Evolutionary conservation across 139 green algal genomes (phyloP).

Genomic region (Trebouxia sp.): DNA sequence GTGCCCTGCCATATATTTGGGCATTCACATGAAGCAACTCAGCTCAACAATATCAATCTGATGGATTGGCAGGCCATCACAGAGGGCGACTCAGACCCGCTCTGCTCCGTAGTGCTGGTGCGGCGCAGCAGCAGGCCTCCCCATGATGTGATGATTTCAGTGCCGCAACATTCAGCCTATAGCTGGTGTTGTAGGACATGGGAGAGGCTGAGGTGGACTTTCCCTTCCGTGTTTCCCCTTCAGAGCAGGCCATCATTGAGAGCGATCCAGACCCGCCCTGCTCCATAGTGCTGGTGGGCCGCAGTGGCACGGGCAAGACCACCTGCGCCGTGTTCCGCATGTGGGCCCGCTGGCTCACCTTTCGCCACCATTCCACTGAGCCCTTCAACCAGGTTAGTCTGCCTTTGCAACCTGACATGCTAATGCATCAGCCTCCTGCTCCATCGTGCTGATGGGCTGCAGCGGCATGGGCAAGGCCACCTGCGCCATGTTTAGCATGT

Average conservation of each 20-base stretch:
- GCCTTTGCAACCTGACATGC: too few relatives aligned
- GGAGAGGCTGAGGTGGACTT: conserved; percentile 54
- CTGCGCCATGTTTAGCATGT: conserved; percentile 69
- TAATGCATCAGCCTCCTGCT: too few relatives aligned
- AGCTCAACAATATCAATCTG: too few relatives aligned
- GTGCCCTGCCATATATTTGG: too few relatives aligned
- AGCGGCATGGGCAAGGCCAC: conserved; percentile 67
- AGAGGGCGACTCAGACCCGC: too few relatives aligned
- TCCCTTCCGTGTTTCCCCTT: conserved; percentile 57
- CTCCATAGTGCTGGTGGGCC: conserved; percentile 72
- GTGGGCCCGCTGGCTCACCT: conserved; percentile 58
- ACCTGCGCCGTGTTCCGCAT: conserved; percentile 70
- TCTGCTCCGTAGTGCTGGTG: too few relatives aligned
- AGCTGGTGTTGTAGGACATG: conserved; percentile 44
- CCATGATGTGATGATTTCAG: too few relatives aligned
- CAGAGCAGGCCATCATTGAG: conserved; percentile 67
- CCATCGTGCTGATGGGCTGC: conserved; percentile 61
- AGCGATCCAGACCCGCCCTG: conserved; percentile 40
- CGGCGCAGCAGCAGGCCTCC: too few relatives aligned
- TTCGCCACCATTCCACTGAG: conserved; percentile 26
- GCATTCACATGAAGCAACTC: too few relatives aligned
- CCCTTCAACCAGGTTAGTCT: conserved; percentile 40
- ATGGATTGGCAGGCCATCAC: too few relatives aligned
- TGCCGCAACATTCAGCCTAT: too few relatives aligned
- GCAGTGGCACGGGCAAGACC: conserved; percentile 75